These are phyloP conservation scores for Wickerhamiella sorbophila DNA, from an alignment of 805 yeast species.

Conservation along the genomic window DNA sequence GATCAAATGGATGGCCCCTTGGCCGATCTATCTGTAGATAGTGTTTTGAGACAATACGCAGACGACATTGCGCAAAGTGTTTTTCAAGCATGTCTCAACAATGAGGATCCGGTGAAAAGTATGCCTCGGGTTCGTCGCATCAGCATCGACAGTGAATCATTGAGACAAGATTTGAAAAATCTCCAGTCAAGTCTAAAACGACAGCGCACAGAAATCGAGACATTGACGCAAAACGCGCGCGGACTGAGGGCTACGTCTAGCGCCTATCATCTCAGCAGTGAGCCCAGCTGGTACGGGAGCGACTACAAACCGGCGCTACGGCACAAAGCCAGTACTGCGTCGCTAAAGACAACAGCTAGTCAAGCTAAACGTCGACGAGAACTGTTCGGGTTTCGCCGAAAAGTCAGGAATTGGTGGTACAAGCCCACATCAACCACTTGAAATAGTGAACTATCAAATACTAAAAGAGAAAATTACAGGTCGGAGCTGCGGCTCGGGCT, in stretches of 20 bases:
- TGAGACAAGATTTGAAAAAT: not conserved
- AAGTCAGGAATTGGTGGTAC: slow-evolving; percentile 4
- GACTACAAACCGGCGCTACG: not conserved
- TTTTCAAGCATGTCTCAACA: not conserved
- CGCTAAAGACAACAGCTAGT: not conserved
- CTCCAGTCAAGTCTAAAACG: not conserved
- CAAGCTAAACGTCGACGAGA: not conserved
- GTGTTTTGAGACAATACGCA: not conserved
- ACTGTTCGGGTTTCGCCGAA: not conserved
- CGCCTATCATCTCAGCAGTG: not conserved
- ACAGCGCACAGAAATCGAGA: not conserved
- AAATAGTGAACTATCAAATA: not conserved
- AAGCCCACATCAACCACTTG: not conserved
- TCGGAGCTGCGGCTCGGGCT: slow-evolving; percentile 7
- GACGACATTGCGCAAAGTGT: not conserved
- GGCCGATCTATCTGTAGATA: not conserved
- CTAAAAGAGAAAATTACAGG: not conserved
- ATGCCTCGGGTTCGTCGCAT: not conserved
- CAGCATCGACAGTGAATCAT: not conserved
- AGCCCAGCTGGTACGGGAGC: not conserved
- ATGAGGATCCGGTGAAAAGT: not conserved
- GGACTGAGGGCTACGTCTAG: no score
- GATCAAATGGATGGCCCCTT: not conserved
- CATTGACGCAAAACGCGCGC: not conserved
- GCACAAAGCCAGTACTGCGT: not conserved